These are phyloP conservation scores for Neoboletus subvelutipes DNA, from an alignment of 768 basidiomycete genomes.

Conservation along the genomic window DNA sequence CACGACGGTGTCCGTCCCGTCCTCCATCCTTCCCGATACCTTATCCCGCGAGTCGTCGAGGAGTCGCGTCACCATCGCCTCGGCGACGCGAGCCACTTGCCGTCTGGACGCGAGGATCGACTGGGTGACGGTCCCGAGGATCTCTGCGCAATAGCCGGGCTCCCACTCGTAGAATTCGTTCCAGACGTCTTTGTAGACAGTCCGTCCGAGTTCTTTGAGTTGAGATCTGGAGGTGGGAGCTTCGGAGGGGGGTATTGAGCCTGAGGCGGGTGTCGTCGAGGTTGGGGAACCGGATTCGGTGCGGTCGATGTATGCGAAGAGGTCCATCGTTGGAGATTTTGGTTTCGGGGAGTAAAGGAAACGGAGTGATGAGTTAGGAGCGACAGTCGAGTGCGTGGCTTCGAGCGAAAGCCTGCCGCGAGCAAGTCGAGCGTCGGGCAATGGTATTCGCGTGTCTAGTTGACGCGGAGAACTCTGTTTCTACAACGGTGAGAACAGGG, in stretches of 20 bases:
- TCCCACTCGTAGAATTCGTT: slow-evolving; percentile 49
- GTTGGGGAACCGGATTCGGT: slow-evolving; percentile 24
- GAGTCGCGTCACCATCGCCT: slow-evolving; percentile 4
- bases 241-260: background rate
- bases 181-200: slow-evolving; percentile 42
- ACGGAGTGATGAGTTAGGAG: too few species aligned
- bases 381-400: background rate
- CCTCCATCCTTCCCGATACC: background rate
- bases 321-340: slow-evolving; percentile 12
- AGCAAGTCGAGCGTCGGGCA: background rate
- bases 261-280: background rate
- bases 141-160: slow-evolving; percentile 26
- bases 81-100: slow-evolving; percentile 16
- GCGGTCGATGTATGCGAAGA: slow-evolving; percentile 19
- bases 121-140: slow-evolving; percentile 21
- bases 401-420: background rate
- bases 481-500: background rate
- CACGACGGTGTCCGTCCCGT: background rate
- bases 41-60: background rate
- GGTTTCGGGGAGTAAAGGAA: too few species aligned
- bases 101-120: slow-evolving; percentile 6
- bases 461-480: background rate
- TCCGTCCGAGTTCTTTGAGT: slow-evolving; percentile 25
- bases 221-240: slow-evolving; percentile 1
- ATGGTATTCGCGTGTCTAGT: background rate